Percentiles rank a stretch among this genome's conserved stretches.
phyloP scores from a whole-genome alignment of 345 rosid species.

The Iberis pinnata region DNA sequence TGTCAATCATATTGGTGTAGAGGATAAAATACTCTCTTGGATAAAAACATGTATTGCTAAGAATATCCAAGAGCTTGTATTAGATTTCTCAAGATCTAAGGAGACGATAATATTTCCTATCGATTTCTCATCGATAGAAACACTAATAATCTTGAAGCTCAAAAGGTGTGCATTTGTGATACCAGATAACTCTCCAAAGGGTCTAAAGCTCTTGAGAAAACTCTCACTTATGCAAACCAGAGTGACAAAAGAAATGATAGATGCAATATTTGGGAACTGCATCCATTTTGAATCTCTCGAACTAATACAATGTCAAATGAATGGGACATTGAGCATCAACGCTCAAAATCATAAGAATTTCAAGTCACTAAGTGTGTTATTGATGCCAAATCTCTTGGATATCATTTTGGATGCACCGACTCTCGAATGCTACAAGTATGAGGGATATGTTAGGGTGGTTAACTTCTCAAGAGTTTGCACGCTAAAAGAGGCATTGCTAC shows the following conservation, averaged over 20 bases:
- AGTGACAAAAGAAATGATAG: neutral
- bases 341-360: constrained; percentile 5
- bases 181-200: too few relatives aligned
- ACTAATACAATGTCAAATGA: neutral
- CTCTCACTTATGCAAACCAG: neutral
- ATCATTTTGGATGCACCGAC: neutral
- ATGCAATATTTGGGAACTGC: too few relatives aligned
- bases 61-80: too few relatives aligned
- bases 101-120: neutral
- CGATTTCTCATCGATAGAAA: constrained; percentile 2
- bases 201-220: neutral
- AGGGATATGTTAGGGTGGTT: constrained; percentile 3
- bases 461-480: neutral
- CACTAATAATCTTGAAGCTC: neutral
- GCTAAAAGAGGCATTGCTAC: neutral
- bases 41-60: too few relatives aligned
- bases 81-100: constrained; percentile 19
- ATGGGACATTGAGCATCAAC: neutral
- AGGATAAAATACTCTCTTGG: too few relatives aligned
- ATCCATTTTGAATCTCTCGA: too few relatives aligned
- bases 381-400: neutral
- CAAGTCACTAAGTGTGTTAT: neutral
- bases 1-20: too few relatives aligned
- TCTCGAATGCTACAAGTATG: constrained; percentile 7
- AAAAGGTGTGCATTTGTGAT: too few relatives aligned